These are phyloP conservation scores for Scenedesmus sp. DNA, from an alignment of 163 green algal genomes.

Conservation along the genomic window DNA sequence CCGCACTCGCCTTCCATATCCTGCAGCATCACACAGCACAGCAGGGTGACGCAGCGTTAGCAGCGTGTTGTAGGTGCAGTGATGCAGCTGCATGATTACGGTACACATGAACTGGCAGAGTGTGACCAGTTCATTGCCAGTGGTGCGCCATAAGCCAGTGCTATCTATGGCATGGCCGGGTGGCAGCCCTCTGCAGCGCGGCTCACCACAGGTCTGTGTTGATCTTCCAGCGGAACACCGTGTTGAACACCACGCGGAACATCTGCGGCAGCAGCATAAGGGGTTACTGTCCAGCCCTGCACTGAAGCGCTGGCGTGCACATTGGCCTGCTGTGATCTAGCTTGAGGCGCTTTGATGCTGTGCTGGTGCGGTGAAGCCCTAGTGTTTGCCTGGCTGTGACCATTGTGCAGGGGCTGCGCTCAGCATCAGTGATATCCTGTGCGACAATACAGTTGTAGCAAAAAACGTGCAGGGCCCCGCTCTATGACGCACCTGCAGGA, in stretches of 20 bases:
- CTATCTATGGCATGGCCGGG: not conserved
- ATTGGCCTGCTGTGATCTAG: not conserved
- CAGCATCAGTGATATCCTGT: too few relatives aligned
- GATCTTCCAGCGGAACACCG: constrained; percentile 31
- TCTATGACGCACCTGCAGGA: constrained; percentile 28
- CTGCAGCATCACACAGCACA: constrained; percentile 1
- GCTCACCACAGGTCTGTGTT: constrained; percentile 17
- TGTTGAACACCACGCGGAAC: constrained; percentile 53
- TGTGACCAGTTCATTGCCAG: too few relatives aligned
- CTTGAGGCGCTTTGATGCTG: not conserved
- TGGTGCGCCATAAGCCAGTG: not conserved
- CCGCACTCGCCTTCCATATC: constrained; percentile 19
- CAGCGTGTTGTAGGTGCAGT: too few relatives aligned
- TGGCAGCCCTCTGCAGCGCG: not conserved
- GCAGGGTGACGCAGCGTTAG: not conserved
- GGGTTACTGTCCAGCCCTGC: not conserved
- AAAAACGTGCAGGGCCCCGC: not conserved
- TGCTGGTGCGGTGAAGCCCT: not conserved
- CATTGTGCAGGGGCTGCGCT: too few relatives aligned
- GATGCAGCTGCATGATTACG: too few relatives aligned
- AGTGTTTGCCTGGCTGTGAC: too few relatives aligned
- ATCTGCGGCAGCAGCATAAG: constrained; percentile 26
- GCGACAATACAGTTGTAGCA: too few relatives aligned
- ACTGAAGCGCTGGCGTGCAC: not conserved
- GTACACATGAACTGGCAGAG: not conserved